Base-by-base conservation (phyloP, 2,329 filamentous ascomycete species). In the Penicillium glabrum region DNA sequence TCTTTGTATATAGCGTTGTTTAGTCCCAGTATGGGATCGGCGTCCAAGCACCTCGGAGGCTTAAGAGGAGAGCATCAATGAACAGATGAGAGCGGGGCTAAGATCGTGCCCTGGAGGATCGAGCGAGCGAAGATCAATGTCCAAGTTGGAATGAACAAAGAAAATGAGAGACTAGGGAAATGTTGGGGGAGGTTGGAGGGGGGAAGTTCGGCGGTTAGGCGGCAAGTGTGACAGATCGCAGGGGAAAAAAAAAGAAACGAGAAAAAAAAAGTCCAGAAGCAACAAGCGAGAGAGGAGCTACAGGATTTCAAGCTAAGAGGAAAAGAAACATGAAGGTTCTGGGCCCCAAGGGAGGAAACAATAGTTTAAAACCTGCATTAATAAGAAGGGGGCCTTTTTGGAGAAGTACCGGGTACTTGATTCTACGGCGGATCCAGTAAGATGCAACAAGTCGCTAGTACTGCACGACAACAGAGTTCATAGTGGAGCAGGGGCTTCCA, bases 401-500 rank as follows among this genome's bases (percentile, higher is more conserved):
- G 16, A 1, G 7, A 39, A 19, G 39, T 41, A 41, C 39, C 11
- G 10, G 39, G 39, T 41, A 41, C 39, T 41, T 41, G n/a, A 41
- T 21, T 41, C 19, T 23, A 23, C 39, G 0, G 11, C 2, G 0
- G 3, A 23, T 21, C 19, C 19, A 41, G 39, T 41, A 23, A 13
- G 39, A 23, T 21, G 9, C 9, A 41, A 9, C 6, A 41, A 14
- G 39, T 41, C n/a, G 3, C 6, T 7, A 41, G 19, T 41, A 41
- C 39, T 11, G 37, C 8, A 11, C 23, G 27, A 49, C 45, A 19
- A 56, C 33, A 21, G 51, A 56, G 58, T 51, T 57, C 55, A 35
- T 41, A 27, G 61, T 62, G 62, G 57, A 59, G 37, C 51, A 33
- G 46, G 35, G 35, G 53, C 60, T 61, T 57, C 59, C 54, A 61